Evolutionary conservation across 805 yeast genomes (phyloP).

Genomic region (Sugiyamaella mastotermitis): DNA sequence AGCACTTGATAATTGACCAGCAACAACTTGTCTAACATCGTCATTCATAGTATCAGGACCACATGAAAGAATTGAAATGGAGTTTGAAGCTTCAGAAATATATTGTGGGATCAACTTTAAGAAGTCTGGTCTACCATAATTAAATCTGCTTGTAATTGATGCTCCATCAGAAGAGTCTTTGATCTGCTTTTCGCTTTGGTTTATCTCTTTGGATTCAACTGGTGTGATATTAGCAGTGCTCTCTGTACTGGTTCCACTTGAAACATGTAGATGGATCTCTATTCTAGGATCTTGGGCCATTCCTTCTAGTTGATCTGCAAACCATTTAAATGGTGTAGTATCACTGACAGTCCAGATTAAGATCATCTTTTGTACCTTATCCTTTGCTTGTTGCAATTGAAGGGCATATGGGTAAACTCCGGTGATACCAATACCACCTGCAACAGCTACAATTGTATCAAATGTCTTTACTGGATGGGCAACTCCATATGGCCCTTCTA

Average conservation of each 20-base stretch:
- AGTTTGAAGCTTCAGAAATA: constrained; percentile 37
- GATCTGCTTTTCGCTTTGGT: not conserved
- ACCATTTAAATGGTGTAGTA: constrained; percentile 26
- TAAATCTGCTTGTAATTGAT: not conserved
- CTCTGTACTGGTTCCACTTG: constrained; percentile 2
- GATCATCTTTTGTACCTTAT: constrained; percentile 17
- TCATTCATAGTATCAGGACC: constrained; percentile 60
- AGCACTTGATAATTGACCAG: constrained; percentile 35
- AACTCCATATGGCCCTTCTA: constrained; percentile 74
- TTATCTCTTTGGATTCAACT: not conserved
- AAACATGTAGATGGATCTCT: constrained; percentile 30
- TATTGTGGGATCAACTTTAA: constrained; percentile 47
- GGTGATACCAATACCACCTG: constrained; percentile 76
- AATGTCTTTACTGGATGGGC: constrained; percentile 44
- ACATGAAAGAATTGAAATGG: constrained; percentile 51
- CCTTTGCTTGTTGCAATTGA: constrained; percentile 10
- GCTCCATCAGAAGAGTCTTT: not conserved
- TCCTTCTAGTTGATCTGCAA: constrained; percentile 24
- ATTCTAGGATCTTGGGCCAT: constrained; percentile 23
- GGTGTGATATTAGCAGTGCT: not conserved
- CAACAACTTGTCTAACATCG: constrained; percentile 43
- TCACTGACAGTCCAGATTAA: constrained; percentile 29
- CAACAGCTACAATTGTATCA: constrained; percentile 51
- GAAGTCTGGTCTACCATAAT: constrained; percentile 38
- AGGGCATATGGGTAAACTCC: constrained; percentile 43